These are phyloP conservation scores for Chondrus crispus DNA, from an alignment of 23 red algal species.

Conservation along the genomic window DNA sequence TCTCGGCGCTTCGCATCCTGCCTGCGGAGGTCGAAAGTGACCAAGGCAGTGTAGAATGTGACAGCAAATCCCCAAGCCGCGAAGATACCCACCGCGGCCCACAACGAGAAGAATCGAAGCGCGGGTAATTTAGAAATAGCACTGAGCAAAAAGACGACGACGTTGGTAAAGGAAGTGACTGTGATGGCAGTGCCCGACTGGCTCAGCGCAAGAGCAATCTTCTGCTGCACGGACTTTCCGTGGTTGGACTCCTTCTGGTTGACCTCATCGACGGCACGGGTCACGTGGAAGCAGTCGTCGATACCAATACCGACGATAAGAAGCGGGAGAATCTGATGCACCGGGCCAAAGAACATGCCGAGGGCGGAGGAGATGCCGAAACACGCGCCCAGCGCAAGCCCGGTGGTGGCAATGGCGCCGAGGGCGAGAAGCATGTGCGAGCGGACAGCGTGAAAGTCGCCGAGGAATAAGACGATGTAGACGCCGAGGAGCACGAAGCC, in stretches of 20 bases:
- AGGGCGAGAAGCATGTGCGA: conserved; percentile 59
- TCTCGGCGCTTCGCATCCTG: conserved; percentile 52
- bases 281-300: conserved; percentile 74
- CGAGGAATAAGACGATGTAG: conserved; percentile 68
- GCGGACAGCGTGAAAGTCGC: conserved; percentile 65
- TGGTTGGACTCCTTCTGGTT: neutral
- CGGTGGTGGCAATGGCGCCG: conserved; percentile 36
- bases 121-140: conserved; percentile 57
- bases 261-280: conserved; percentile 42
- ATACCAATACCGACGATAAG: conserved; percentile 74
- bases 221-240: neutral
- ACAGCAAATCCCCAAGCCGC: conserved; percentile 55
- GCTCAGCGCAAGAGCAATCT: conserved; percentile 59
- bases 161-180: conserved; percentile 67
- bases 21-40: conserved; percentile 53
- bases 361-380: conserved; percentile 59
- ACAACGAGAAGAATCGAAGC: conserved; percentile 68
- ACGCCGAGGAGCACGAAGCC: conserved; percentile 66
- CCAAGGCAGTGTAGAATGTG: conserved; percentile 51
- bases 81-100: conserved; percentile 68
- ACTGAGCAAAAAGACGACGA: conserved; percentile 57
- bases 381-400: conserved; percentile 49
- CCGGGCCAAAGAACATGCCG: conserved; percentile 72
- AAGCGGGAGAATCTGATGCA: conserved; percentile 73
- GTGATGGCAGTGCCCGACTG: conserved; percentile 51